These are phyloP conservation scores for Raddia guianensis DNA, from an alignment of 176 grass and related monocot genomes.

Conservation along the genomic window DNA sequence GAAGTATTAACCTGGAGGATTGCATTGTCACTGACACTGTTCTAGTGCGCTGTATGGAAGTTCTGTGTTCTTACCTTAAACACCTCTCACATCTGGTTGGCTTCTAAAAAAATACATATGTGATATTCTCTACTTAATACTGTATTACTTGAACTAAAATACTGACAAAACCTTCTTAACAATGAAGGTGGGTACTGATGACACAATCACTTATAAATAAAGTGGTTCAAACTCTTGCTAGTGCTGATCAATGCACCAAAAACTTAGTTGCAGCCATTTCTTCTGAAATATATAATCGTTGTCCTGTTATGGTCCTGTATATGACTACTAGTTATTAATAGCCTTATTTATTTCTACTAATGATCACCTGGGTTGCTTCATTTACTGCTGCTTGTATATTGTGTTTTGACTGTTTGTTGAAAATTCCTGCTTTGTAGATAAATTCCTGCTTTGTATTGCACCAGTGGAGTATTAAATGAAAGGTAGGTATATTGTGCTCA, in stretches of 20 bases:
- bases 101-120: not conserved
- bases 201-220: not conserved
- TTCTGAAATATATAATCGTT: not conserved
- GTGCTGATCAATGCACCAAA: not conserved
- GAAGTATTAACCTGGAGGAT: not conserved
- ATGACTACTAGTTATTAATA: not conserved
- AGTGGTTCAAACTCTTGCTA: not conserved
- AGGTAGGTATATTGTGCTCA: too few species aligned
- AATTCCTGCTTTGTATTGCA: too few species aligned
- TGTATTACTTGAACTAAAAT: not conserved
- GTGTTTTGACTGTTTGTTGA: not conserved
- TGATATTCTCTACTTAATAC: not conserved
- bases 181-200: not conserved
- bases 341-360: not conserved
- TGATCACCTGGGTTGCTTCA: constrained; percentile 18
- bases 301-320: not conserved
- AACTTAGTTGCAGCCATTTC: not conserved
- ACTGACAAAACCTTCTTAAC: not conserved
- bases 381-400: not conserved
- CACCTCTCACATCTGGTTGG: not conserved
- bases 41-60: not conserved
- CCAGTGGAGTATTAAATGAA: too few species aligned
- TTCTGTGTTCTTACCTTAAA: not conserved
- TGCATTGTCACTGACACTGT: constrained; percentile 2
- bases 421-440: too few species aligned